Conservation (phyloP, 2,329 filamentous ascomycete species). For the Chaetomiaceae sp. region DNA sequence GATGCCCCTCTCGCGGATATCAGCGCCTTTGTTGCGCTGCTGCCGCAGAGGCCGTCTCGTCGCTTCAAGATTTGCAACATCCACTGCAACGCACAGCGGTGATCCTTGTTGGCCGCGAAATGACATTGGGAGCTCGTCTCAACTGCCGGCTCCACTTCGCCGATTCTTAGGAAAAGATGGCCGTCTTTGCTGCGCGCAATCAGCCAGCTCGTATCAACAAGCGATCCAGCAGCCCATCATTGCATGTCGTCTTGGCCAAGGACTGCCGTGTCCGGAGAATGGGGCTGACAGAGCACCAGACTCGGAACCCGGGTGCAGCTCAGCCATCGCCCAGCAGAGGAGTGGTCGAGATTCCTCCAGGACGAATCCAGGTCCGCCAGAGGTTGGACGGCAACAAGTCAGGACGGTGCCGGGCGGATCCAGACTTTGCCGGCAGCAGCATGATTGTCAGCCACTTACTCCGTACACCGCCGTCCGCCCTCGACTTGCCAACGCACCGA, state of each 20-base stretch:
- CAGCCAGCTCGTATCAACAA: too few species aligned
- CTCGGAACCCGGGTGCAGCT: too few species aligned
- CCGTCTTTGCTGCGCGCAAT: neutral
- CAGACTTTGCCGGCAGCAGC: neutral
- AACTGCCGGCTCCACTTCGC: conserved; percentile 6
- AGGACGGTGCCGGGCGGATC: neutral
- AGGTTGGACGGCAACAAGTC: too few species aligned
- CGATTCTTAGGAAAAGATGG: neutral
- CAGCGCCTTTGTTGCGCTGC: neutral
- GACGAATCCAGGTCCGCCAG: neutral
- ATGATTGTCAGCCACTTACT: neutral
- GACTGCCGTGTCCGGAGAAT: neutral
- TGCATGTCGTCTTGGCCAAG: neutral
- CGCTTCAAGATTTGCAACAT: neutral
- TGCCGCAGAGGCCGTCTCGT: neutral
- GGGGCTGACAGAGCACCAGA: conserved; percentile 1
- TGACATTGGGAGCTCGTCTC: neutral
- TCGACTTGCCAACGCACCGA: conserved; percentile 3
- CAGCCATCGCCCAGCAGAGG: conserved; percentile 4
- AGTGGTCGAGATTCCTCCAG: neutral
- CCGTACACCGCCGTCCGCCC: conserved; percentile 1
- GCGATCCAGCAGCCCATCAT: too few species aligned
- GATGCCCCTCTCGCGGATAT: neutral
- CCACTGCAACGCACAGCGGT: neutral
- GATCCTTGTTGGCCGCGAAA: conserved; percentile 10